Percentiles rank a stretch among this genome's conserved stretches.
These are phyloP conservation scores for Podospora tetraspora DNA, from an alignment of 495 filamentous ascomycete genomes.

Conservation along the genomic window DNA sequence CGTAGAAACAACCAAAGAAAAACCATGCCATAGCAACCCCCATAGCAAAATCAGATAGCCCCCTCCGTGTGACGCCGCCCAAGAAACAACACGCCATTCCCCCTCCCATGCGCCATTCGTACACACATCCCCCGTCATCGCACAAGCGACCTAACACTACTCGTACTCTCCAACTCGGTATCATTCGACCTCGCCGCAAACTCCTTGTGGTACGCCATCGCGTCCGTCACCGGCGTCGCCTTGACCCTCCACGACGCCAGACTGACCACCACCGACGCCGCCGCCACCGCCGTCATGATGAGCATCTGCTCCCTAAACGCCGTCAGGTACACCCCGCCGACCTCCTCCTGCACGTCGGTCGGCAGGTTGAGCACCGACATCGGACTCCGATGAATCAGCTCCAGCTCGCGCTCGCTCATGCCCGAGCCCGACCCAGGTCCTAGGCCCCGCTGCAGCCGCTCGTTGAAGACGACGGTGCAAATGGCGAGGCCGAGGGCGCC, in stretches of 20 bases:
- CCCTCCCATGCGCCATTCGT: no score
- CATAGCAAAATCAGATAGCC: not conserved
- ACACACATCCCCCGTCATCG: constrained; percentile 1
- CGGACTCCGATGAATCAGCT: constrained; percentile 19
- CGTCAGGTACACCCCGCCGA: constrained; percentile 18
- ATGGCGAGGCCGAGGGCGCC: constrained; percentile 50
- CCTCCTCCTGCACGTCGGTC: not conserved
- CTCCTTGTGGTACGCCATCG: constrained; percentile 26
- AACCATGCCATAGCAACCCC: not conserved
- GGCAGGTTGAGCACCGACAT: constrained; percentile 12
- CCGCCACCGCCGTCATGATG: constrained; percentile 24
- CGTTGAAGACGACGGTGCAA: constrained; percentile 43
- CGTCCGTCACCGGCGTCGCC: constrained; percentile 17
- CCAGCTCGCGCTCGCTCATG: constrained; percentile 18
- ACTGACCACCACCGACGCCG: constrained; percentile 27
- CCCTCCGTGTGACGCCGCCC: not conserved
- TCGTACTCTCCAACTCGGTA: constrained; percentile 26
- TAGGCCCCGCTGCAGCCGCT: constrained; percentile 9
- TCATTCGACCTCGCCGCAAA: constrained; percentile 14
- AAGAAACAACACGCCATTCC: not conserved
- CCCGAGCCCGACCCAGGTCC: constrained; percentile 16
- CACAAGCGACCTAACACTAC: constrained; percentile 24
- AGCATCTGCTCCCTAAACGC: constrained; percentile 26
- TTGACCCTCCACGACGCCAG: constrained; percentile 18
- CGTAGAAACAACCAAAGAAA: not conserved